Evolutionary conservation across 768 basidiomycete genomes (phyloP).

Genomic region (Termitomyces sp.): DNA sequence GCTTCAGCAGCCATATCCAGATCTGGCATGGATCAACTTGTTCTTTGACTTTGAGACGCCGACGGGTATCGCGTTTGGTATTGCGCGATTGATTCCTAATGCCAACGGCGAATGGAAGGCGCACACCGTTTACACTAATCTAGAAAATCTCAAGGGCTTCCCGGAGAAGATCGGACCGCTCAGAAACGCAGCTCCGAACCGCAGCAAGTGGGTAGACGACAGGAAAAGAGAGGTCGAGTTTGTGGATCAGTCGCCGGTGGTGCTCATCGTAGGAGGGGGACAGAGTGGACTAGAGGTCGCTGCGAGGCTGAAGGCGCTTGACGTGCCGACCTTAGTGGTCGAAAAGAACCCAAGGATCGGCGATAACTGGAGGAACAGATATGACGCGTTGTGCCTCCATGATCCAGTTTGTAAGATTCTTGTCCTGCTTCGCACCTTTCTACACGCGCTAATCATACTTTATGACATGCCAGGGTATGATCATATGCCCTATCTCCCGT

Average conservation of each 20-base stretch:
- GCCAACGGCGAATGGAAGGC: slow-evolving; percentile 53
- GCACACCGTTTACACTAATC: slow-evolving; percentile 55
- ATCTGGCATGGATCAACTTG: slow-evolving; percentile 55
- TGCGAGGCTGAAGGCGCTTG: slow-evolving; percentile 57
- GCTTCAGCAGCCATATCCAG: slow-evolving; percentile 44
- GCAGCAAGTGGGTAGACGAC: slow-evolving; percentile 54
- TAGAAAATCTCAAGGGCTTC: slow-evolving; percentile 52
- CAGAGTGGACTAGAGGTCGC: slow-evolving; percentile 66
- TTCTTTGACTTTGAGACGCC: slow-evolving; percentile 57
- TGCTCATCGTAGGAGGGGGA: slow-evolving; percentile 63
- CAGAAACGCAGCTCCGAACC: slow-evolving; percentile 41
- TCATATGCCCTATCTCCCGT: slow-evolving; percentile 64
- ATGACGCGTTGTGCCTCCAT: slow-evolving; percentile 66
- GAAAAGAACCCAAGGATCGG: slow-evolving; percentile 63
- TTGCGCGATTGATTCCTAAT: slow-evolving; percentile 54
- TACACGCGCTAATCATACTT: neutral
- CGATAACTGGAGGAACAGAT: slow-evolving; percentile 65
- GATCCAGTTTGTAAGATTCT: slow-evolving; percentile 60
- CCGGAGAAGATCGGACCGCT: slow-evolving; percentile 49
- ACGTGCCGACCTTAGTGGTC: slow-evolving; percentile 50
- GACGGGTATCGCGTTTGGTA: slow-evolving; percentile 48
- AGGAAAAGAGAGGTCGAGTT: slow-evolving; percentile 45
- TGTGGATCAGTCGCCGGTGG: slow-evolving; percentile 37
- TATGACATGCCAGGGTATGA: slow-evolving; percentile 41
- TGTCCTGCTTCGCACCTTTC: neutral